These are phyloP conservation scores for Scortechinia acanthostroma DNA, from an alignment of 2,329 filamentous ascomycete genomes.

Conservation along the genomic window DNA sequence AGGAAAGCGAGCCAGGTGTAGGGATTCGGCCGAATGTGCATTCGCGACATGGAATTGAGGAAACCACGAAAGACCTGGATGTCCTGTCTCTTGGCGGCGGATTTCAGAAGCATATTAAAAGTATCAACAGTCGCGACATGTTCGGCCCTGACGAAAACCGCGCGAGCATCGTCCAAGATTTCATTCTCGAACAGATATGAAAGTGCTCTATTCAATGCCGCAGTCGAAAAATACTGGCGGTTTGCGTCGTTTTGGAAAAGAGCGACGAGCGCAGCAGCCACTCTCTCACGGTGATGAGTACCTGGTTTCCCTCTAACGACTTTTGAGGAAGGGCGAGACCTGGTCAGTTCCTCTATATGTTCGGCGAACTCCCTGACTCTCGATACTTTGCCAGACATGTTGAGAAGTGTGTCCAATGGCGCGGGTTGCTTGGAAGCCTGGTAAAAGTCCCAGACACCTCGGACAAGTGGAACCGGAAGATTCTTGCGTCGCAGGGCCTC, in stretches of 20 bases:
- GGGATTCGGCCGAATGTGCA: slow-evolving; percentile 20
- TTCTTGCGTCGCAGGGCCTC: slow-evolving; percentile 12
- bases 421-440: slow-evolving; percentile 4
- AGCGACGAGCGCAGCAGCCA: not conserved
- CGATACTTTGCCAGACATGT: not conserved
- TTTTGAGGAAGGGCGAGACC: slow-evolving; percentile 4
- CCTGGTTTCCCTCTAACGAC: too few relatives aligned
- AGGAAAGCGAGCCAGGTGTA: slow-evolving; percentile 26
- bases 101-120: slow-evolving; percentile 26
- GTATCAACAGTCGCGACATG: slow-evolving; percentile 23
- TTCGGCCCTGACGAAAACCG: slow-evolving; percentile 17
- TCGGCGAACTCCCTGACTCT: slow-evolving; percentile 15
- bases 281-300: not conserved
- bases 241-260: not conserved
- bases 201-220: slow-evolving; percentile 23
- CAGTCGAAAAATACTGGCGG: slow-evolving; percentile 18
- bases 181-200: slow-evolving; percentile 19
- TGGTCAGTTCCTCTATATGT: slow-evolving; percentile 23
- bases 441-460: slow-evolving; percentile 18
- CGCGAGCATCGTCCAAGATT: slow-evolving; percentile 13
- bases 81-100: slow-evolving; percentile 19
- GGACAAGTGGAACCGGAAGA: slow-evolving; percentile 15
- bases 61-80: slow-evolving; percentile 18
- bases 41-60: slow-evolving; percentile 19
- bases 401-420: not conserved